Base-by-base conservation (phyloP, 352 stramenopile genomes). In the Phytophthora citrophthora region DNA sequence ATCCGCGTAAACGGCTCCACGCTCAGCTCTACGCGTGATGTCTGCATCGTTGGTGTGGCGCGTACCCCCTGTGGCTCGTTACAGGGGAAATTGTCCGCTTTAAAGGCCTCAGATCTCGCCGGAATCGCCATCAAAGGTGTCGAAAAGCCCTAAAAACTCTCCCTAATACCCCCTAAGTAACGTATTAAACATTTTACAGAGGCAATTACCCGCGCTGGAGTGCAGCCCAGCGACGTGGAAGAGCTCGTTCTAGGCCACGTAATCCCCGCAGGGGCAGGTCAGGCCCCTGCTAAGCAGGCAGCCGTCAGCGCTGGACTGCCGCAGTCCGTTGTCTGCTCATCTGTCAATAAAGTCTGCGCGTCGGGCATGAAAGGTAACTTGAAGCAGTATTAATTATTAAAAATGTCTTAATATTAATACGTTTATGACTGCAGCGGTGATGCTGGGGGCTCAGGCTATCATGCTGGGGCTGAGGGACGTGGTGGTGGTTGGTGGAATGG, bases 281-380 rank as follows among this genome's bases (percentile, higher is more conserved):
- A 99, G 74, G 93, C 96, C 16, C 97, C 97, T 0, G 86, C 93
- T 47, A 88, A 96, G 48, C 97, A 99, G 72, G 94, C 96, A 13
- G 82, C 76, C 4, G 55, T 93, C 20, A 74, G 76, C 15, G 89
- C 81, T 13, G 88, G 84, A 18, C 72, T 98, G 13, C 80, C 83
- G 2, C 60, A 78, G 45, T 76, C 66, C 3, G 94, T 94, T n/a
- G 83, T 96, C 15, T 98, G 94, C 70, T 98, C 94, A 16, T 98
- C 93, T 1, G 82, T 99, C n/a, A 99, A 99, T 81, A 99, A 99
- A 77, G 96, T 99, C 18, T 99, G 97, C 74, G 96, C 91, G 5
- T 95, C 78, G 1, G 91, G 92, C 47, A 96, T 98, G 88, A 98
- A 98, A 71, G 76, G 77, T 86, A 44, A 10, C 29, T 8, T 49